Conservation (phyloP, 495 filamentous ascomycete species). For the Penicillium taxi region DNA sequence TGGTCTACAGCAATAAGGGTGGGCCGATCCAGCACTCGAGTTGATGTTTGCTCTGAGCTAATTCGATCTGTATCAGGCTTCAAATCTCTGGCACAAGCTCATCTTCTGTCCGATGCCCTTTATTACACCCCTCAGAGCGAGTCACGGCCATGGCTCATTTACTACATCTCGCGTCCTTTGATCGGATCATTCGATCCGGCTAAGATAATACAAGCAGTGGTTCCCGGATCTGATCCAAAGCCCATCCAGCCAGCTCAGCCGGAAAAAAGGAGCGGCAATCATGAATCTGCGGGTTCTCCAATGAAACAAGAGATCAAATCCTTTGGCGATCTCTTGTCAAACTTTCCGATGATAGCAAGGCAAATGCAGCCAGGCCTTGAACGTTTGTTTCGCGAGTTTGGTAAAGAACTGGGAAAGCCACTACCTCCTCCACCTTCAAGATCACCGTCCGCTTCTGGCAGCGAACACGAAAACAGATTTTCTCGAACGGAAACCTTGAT, state of each 20-base stretch:
- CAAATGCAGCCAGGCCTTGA: conserved; percentile 95
- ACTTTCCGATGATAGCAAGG: conserved; percentile 92
- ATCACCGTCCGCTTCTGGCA: conserved; percentile 31
- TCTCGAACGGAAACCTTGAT: conserved; percentile 17
- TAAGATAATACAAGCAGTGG: conserved; percentile 53
- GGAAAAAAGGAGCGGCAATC: conserved; percentile 28
- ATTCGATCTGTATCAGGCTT: conserved; percentile 54
- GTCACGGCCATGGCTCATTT: conserved; percentile 86
- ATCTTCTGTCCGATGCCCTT: conserved; percentile 75
- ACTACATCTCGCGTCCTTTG: conserved; percentile 92
- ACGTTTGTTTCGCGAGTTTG: conserved; percentile 83
- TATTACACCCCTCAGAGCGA: conserved; percentile 81
- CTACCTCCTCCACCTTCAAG: conserved; percentile 69
- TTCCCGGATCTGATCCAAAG: conserved; percentile 35
- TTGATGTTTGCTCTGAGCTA: conserved; percentile 8
- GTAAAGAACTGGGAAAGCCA: conserved; percentile 73
- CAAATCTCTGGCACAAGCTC: conserved; percentile 83
- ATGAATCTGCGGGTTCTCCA: conserved; percentile 31
- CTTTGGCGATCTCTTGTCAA: conserved; percentile 83
- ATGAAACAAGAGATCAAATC: conserved; percentile 83
- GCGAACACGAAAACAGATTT: conserved; percentile 18
- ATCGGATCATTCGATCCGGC: conserved; percentile 74
- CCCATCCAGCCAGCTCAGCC: conserved; percentile 16
- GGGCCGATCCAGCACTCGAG: conserved; percentile 6
- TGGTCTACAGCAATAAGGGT: conserved; percentile 96